Evolutionary conservation across 495 filamentous ascomycete genomes (phyloP).

Genomic region (Hypoxylon lienhwacheense): DNA sequence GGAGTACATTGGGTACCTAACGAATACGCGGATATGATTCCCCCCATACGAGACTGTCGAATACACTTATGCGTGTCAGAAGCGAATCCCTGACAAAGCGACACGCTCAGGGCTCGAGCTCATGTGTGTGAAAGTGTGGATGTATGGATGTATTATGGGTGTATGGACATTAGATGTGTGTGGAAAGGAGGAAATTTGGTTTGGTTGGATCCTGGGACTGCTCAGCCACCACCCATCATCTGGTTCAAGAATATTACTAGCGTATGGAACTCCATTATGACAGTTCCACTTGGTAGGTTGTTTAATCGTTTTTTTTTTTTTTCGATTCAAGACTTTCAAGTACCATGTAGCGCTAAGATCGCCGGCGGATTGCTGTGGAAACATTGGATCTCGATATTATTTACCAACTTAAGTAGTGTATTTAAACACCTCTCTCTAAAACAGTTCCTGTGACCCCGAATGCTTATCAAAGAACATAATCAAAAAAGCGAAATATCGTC

Average conservation of each 20-base stretch:
- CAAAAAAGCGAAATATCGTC: too few relatives aligned
- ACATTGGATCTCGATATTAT: too few relatives aligned
- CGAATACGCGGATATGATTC: background rate
- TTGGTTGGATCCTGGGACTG: conserved; percentile 10
- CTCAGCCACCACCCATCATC: conserved; percentile 21
- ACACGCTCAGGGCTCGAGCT: conserved; percentile 6
- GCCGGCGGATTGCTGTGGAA: conserved; percentile 4
- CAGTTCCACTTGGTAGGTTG: background rate
- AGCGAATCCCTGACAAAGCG: conserved; percentile 7
- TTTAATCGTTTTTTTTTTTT: background rate
- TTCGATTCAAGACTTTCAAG: background rate
- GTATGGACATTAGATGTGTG: too few relatives aligned
- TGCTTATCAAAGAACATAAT: too few relatives aligned
- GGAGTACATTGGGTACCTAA: too few relatives aligned
- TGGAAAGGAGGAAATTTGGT: conserved; percentile 6
- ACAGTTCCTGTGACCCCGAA: too few relatives aligned
- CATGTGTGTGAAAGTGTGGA: background rate
- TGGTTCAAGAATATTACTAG: too few relatives aligned
- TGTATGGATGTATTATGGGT: background rate
- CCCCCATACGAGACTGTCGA: background rate
- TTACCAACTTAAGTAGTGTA: too few relatives aligned
- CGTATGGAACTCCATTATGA: too few relatives aligned
- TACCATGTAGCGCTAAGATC: background rate
- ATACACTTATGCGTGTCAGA: background rate
- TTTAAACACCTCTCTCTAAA: too few relatives aligned